Base-by-base conservation (phyloP, 352 stramenopile genomes). In the Blastocystis sp. region DNA sequence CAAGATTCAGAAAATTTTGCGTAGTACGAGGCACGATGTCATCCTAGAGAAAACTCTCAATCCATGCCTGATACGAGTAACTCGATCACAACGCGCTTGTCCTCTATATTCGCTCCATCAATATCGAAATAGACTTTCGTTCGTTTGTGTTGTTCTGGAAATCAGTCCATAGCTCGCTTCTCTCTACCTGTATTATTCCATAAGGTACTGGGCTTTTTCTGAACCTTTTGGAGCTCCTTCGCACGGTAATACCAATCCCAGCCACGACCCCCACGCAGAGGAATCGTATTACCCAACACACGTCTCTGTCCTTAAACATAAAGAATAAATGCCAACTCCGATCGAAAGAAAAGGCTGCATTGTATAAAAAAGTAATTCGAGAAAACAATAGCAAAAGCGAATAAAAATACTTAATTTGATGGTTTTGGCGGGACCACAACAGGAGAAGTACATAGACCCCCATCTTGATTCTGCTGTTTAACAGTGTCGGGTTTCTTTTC, bases 191-290 rank as follows among this genome's bases (percentile, higher is more conserved):
- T 85, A 66, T 85, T 76, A 8, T 78, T 53, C 78, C 78, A 79
- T 11, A 89, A 6, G 24, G 65, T 18, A 47, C 65, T 89, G 24
- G 65, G 78, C 63, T 89, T 89, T 20, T 26, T 34, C 55, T 89
- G 37, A 53, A 78, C 43, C 65, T 89, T 89, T 47, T 79, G 78
- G 37, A 70, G 66, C 50, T 89, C 78, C 45, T 89, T 89, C 3
- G 78, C 62, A 24, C 56, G 43, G 50, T 89, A 89, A 89, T 89
- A 89, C 78, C 78, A 89, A 34, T 78, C 78, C 78, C 78, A 89
- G 8, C 53, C 62, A 66, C 30, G 62, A 64, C 63, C 30, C 66
- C 78, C 78, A 47, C 78, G 62, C 34, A 89, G 24, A 76, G 65
- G 78, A 11, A 85, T 85, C 3, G 43, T 85, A 18, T 45, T 41